phyloP scores from a whole-genome alignment of 306 rosid genomes.

The Begonia loranthoides region DNA sequence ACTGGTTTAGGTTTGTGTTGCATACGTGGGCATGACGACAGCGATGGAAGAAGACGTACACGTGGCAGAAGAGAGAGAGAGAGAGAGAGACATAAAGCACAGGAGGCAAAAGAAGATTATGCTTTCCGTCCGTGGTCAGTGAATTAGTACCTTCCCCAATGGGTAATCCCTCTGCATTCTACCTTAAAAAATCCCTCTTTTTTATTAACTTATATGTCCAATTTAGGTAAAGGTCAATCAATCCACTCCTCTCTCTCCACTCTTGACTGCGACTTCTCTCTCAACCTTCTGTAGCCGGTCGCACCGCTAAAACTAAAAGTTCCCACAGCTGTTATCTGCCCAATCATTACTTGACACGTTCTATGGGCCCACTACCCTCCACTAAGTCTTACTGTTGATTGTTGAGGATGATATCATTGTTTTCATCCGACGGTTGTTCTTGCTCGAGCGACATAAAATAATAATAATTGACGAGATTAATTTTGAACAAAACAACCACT shows the following conservation, averaged over 20 bases:
- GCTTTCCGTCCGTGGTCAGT: slow-evolving; percentile 12
- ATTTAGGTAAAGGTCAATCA: slow-evolving; percentile 30
- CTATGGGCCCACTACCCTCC: neutral
- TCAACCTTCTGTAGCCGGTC: slow-evolving; percentile 38
- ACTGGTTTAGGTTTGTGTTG: no score
- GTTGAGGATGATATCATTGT: neutral
- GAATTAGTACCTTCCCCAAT: slow-evolving; percentile 32
- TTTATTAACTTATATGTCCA: slow-evolving; percentile 27
- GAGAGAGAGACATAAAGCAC: neutral
- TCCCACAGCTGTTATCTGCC: slow-evolving; percentile 5
- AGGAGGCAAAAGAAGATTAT: neutral
- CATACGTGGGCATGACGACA: no score
- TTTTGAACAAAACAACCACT: no score
- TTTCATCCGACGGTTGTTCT: slow-evolving; percentile 15
- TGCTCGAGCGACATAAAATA: neutral
- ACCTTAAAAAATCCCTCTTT: slow-evolving; percentile 33
- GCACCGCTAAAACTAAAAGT: neutral
- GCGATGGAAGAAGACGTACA: slow-evolving; percentile 3
- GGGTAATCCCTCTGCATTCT: slow-evolving; percentile 35
- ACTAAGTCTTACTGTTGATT: slow-evolving; percentile 10
- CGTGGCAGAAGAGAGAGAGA: slow-evolving; percentile 18
- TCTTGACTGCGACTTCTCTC: slow-evolving; percentile 16
- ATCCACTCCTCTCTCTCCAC: slow-evolving; percentile 12
- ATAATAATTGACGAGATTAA: no score
- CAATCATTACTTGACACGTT: slow-evolving; percentile 15